phyloP scores from a whole-genome alignment of 768 basidiomycete genomes.

The Collybia sp. region DNA sequence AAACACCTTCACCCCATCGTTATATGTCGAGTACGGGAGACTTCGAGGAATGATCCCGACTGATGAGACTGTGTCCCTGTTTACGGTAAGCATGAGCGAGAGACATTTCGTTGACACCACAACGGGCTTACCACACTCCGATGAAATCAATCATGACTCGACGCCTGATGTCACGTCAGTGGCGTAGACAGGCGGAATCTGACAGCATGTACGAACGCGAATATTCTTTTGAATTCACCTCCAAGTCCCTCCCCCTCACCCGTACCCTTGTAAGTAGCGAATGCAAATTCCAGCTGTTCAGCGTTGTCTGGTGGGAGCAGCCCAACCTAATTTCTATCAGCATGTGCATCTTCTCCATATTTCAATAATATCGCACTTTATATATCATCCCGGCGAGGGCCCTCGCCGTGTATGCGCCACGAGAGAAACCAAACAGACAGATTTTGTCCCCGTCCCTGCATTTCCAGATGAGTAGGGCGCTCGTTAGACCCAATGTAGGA shows the following conservation, averaged over 20 bases:
- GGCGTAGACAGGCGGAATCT: neutral
- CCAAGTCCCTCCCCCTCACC: neutral
- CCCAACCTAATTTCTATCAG: conserved; percentile 13
- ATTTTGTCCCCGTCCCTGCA: conserved; percentile 4
- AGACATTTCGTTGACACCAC: neutral
- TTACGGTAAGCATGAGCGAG: neutral
- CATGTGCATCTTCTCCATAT: no score
- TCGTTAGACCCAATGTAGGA: neutral
- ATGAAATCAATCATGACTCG: conserved; percentile 3
- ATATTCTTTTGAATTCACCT: neutral
- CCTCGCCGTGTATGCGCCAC: conserved; percentile 31
- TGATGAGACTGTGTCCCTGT: neutral
- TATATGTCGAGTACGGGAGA: neutral
- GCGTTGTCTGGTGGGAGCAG: conserved; percentile 20
- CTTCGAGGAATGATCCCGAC: neutral
- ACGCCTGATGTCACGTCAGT: neutral
- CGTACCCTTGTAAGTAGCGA: conserved; percentile 1
- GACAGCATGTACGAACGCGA: neutral
- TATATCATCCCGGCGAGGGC: conserved; percentile 27
- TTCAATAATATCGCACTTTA: no score
- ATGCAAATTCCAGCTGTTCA: conserved; percentile 24
- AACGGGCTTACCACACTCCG: conserved; percentile 7
- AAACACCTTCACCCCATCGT: neutral
- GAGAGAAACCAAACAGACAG: conserved; percentile 23
- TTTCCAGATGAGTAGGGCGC: neutral